Percentiles rank a stretch among this genome's conserved stretches.
Evolutionary conservation across 371 early-diverging fungal genomes (phyloP).

Genomic region (Synchytrium microbalum): DNA sequence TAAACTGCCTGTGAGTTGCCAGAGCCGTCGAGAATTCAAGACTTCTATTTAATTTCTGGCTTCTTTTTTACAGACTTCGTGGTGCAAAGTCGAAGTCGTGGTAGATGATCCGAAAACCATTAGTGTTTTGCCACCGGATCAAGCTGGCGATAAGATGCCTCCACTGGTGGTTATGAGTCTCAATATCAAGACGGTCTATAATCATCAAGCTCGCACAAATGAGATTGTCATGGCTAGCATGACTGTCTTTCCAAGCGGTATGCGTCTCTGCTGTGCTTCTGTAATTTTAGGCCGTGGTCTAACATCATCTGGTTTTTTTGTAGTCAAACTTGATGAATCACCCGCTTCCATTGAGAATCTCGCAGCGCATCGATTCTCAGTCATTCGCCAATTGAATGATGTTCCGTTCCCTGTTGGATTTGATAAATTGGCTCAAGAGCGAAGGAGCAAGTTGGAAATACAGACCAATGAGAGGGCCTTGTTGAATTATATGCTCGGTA

Average conservation of each 20-base stretch:
- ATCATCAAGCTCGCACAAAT: constrained; percentile 67
- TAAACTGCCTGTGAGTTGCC: constrained; percentile 8
- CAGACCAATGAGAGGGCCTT: constrained; percentile 53
- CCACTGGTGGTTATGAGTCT: constrained; percentile 81
- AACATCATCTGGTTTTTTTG: neutral
- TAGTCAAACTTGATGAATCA: constrained; percentile 4
- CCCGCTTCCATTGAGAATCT: neutral
- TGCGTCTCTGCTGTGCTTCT: neutral
- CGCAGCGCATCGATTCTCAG: constrained; percentile 42
- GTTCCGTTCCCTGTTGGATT: constrained; percentile 58
- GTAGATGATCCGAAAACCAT: constrained; percentile 68
- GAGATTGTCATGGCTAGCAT: constrained; percentile 76
- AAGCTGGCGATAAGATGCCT: constrained; percentile 38
- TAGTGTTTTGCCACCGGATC: constrained; percentile 43
- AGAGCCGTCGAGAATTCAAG: constrained; percentile 1
- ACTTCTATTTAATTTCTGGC: neutral
- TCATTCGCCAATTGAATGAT: constrained; percentile 56
- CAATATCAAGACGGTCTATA: constrained; percentile 72
- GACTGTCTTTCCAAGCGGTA: constrained; percentile 51
- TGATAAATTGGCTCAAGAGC: constrained; percentile 31
- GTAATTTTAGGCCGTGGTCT: neutral
- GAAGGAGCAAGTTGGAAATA: constrained; percentile 41
- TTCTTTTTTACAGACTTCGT: constrained; percentile 46
- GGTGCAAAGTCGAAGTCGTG: constrained; percentile 76
- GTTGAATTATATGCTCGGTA: constrained; percentile 59